Conservation (phyloP, 257 asterid genomes). For the Solanum sitiens region DNA sequence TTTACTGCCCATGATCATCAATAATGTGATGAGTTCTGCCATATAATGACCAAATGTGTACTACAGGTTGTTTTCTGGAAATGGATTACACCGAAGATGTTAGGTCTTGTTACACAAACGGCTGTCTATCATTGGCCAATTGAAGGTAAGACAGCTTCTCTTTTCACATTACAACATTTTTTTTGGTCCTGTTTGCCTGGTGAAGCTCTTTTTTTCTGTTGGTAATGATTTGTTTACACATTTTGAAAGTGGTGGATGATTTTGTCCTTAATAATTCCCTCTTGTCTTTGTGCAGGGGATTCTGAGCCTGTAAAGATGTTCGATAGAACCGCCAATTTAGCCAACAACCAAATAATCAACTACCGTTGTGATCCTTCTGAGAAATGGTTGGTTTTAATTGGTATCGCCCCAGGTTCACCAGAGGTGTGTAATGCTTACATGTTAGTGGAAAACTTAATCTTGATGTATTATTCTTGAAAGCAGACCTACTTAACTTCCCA, state of each 20-base stretch:
- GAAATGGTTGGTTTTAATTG: slow-evolving; percentile 97
- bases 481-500: background rate
- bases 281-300: slow-evolving; percentile 48
- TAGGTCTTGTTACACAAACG: slow-evolving; percentile 91
- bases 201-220: background rate
- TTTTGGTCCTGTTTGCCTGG: background rate
- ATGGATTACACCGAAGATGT: slow-evolving; percentile 87
- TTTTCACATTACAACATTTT: background rate
- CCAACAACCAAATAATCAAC: slow-evolving; percentile 90
- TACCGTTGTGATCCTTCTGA: slow-evolving; percentile 96
- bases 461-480: background rate
- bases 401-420: slow-evolving; percentile 94
- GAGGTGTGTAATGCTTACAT: slow-evolving; percentile 47
- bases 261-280: background rate
- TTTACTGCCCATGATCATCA: background rate
- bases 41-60: background rate
- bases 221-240: background rate
- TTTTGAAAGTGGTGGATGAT: background rate
- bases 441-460: background rate
- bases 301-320: slow-evolving; percentile 91
- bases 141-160: slow-evolving; percentile 48
- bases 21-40: background rate
- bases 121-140: slow-evolving; percentile 93
- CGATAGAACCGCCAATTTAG: slow-evolving; percentile 87
- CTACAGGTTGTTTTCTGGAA: slow-evolving; percentile 94